These are phyloP conservation scores for Lasiodiplodia sp. DNA, from an alignment of 2,329 filamentous ascomycete species.

Conservation along the genomic window DNA sequence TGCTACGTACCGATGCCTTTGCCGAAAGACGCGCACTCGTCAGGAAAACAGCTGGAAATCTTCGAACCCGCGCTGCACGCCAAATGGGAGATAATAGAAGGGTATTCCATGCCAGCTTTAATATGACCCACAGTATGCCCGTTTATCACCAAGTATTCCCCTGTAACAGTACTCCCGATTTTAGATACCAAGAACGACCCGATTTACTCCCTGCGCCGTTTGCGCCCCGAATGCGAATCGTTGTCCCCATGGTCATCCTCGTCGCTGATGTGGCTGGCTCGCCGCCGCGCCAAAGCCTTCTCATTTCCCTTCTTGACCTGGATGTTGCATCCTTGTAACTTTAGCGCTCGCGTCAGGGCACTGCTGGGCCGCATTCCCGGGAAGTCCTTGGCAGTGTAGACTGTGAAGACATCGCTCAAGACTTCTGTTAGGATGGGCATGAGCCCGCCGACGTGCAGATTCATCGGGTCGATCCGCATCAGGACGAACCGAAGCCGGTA, in stretches of 20 bases:
- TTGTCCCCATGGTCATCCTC: constrained; percentile 49
- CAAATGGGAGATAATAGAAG: constrained; percentile 22
- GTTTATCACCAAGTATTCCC: constrained; percentile 23
- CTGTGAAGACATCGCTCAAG: constrained; percentile 76
- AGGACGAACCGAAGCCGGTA: constrained; percentile 78
- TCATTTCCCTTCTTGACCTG: constrained; percentile 88
- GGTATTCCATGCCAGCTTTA: constrained; percentile 30
- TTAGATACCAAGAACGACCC: constrained; percentile 16
- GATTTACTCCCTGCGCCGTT: constrained; percentile 37
- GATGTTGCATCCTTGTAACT: constrained; percentile 82
- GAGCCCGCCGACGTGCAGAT: constrained; percentile 61
- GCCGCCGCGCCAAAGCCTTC: constrained; percentile 56
- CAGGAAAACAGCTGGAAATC: constrained; percentile 11
- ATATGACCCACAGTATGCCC: constrained; percentile 30
- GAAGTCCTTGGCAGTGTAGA: constrained; percentile 86
- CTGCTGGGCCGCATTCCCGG: constrained; percentile 84
- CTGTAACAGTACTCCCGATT: constrained; percentile 25
- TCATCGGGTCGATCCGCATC: constrained; percentile 71
- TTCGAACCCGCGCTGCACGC: constrained; percentile 20
- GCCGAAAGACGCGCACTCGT: constrained; percentile 21
- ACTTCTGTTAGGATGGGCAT: constrained; percentile 59
- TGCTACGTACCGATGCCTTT: constrained; percentile 23
- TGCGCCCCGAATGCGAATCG: constrained; percentile 44
- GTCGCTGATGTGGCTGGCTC: constrained; percentile 47
- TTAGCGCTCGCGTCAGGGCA: constrained; percentile 73